These are phyloP conservation scores for Pseudotulostoma volvatum DNA, from an alignment of 495 filamentous ascomycete species.

Conservation along the genomic window DNA sequence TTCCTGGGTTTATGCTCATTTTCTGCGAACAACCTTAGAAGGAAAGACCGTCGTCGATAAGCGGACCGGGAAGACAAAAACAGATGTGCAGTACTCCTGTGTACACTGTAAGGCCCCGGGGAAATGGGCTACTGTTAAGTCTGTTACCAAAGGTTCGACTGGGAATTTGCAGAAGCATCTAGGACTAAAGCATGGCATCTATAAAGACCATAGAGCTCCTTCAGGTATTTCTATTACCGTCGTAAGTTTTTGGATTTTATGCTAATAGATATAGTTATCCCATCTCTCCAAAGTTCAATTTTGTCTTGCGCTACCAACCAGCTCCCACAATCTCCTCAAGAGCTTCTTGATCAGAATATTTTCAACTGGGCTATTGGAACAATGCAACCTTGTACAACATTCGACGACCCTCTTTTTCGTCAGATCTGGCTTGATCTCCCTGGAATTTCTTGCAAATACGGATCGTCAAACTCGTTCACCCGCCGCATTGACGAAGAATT, in stretches of 20 bases:
- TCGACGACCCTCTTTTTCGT: not conserved
- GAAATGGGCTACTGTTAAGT: not conserved
- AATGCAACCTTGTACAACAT: not conserved
- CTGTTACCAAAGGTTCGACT: not conserved
- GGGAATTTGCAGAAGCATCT: not conserved
- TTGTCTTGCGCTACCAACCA: not conserved
- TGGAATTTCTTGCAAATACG: not conserved
- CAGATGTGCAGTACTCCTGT: not conserved
- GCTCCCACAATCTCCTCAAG: not conserved
- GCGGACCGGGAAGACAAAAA: not conserved
- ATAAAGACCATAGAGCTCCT: not conserved
- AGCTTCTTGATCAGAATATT: not conserved
- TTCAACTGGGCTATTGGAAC: not conserved
- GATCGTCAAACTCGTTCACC: not conserved
- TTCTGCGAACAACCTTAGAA: not conserved
- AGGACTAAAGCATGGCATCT: not conserved
- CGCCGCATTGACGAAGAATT: not conserved
- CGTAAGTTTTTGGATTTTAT: not conserved
- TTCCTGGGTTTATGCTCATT: not conserved
- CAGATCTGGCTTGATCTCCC: not conserved
- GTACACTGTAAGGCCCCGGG: not conserved
- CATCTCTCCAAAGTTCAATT: not conserved
- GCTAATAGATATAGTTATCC: not conserved
- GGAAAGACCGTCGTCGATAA: not conserved
- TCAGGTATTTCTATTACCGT: not conserved